A percentile compares a stretch with the other conserved stretches of the same genome.
Evolutionary conservation across 441 rosid genomes (phyloP).

Genomic region (California macrophylla): DNA sequence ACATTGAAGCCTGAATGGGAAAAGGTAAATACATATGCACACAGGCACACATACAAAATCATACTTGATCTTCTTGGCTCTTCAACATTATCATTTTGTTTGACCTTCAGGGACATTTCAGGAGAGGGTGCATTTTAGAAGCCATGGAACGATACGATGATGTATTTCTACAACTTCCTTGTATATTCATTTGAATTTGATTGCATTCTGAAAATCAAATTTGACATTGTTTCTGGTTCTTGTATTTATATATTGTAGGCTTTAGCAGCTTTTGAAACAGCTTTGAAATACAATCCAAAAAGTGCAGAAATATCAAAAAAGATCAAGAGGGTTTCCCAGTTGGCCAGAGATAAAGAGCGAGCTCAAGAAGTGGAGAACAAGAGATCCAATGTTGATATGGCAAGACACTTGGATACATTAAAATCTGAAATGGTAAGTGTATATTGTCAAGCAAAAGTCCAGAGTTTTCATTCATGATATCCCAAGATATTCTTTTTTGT

Average conservation of each 20-base stretch:
- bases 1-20: conserved; percentile 81
- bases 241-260: conserved; percentile 40
- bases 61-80: conserved; percentile 4
- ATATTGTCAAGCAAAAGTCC: conserved; percentile 7
- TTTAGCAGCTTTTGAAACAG: conserved; percentile 60
- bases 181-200: not conserved
- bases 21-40: conserved; percentile 36
- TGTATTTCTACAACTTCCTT: conserved; percentile 29
- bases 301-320: conserved; percentile 81
- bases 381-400: conserved; percentile 67
- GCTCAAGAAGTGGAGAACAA: conserved; percentile 74
- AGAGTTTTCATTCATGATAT: not conserved
- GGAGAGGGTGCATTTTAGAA: conserved; percentile 89
- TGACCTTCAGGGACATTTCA: conserved; percentile 63
- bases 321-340: conserved; percentile 64
- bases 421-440: conserved; percentile 71
- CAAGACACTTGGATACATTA: conserved; percentile 55
- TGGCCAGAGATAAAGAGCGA: conserved; percentile 69
- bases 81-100: conserved; percentile 19
- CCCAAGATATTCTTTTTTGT: not conserved
- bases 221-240: conserved; percentile 10
- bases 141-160: conserved; percentile 88
- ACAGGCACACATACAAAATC: not conserved
- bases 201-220: conserved; percentile 3
- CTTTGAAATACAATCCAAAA: conserved; percentile 63